phyloP scores from a whole-genome alignment of 108 stramenopile genomes.

The Fistulifera pelliculosa region DNA sequence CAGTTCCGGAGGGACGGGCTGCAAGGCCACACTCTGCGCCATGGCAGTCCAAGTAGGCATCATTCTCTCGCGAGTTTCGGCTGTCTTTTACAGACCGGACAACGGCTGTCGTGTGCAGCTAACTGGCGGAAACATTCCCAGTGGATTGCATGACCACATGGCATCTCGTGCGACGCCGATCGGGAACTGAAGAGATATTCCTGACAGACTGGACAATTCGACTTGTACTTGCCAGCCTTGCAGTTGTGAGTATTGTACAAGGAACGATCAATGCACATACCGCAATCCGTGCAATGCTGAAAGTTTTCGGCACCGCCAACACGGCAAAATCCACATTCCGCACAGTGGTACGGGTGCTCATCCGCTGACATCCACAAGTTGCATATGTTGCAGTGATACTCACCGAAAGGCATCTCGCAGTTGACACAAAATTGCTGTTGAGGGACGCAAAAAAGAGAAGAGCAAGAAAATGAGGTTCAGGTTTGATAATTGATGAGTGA shows the following conservation, averaged over 20 bases:
- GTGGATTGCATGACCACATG: constrained; percentile 75
- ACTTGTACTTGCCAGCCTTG: constrained; percentile 74
- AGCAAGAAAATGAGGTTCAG: neutral
- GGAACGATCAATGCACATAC: constrained; percentile 77
- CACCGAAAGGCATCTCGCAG: constrained; percentile 63
- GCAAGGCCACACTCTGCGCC: constrained; percentile 66
- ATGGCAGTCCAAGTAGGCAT: constrained; percentile 68
- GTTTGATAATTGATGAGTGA: neutral
- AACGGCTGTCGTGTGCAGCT: constrained; percentile 60
- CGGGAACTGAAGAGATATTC: constrained; percentile 66
- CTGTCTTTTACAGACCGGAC: constrained; percentile 85
- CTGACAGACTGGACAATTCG: constrained; percentile 78
- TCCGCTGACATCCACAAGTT: constrained; percentile 81
- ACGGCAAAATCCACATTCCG: constrained; percentile 79
- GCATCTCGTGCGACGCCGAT: constrained; percentile 52
- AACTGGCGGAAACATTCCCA: constrained; percentile 74
- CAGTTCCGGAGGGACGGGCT: constrained; percentile 73
- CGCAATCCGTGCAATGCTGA: constrained; percentile 74
- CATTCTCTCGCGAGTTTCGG: constrained; percentile 73
- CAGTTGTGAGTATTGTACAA: constrained; percentile 71
- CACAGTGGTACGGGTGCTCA: constrained; percentile 72
- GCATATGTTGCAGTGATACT: constrained; percentile 76
- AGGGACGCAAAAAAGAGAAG: neutral
- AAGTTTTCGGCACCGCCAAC: constrained; percentile 78
- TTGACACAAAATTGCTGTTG: constrained; percentile 55